Base-by-base conservation (phyloP, 306 rosid genomes). In the Vigna angularis region DNA sequence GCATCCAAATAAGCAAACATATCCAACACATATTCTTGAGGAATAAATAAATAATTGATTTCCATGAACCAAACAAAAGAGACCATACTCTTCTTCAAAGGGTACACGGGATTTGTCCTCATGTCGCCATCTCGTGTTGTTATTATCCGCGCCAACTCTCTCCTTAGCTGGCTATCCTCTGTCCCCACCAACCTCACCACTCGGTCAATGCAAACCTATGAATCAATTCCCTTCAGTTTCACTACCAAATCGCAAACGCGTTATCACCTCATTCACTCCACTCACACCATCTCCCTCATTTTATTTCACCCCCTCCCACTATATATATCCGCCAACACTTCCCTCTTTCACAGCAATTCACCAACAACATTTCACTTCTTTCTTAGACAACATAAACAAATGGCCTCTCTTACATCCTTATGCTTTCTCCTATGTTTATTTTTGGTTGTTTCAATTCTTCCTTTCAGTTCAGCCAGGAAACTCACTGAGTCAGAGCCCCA, bases 141-240 rank as follows among this genome's bases (percentile, higher is more conserved):
- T 30, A n/a, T 50, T 72, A 16, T 50, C 64, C 9, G 15, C 6
- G 0, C 26, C 44, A 42, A 3, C 34, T 13, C 24, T 10, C n/a
- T 0, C 73, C 74, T 66, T 74, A 81, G 80, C 84, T 74, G 84
- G 80, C 72, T 80, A 56, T 48, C 9, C 38, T 65, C 73, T 79
- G 79, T 72, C 18, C 30, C 76, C 71, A 40, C 56, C 32, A 10
- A 3, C 49, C 15, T 12, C 15, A 8, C 49, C 4, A 45, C 8
- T 42, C 3, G 12, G 12, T 42, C 47, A 9, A 42, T 45, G 1
- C 15, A 11, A 11, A 12, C 12, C 17, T 0, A 45, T 2, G 14
- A 7, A 44, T 20, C 2, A 67, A 67, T 57, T 77, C 67, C 17
- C 38, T 22, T 2, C 13, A 67, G 56, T 8, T 47, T 20, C 12